These are phyloP conservation scores for Aspergillus sp. DNA, from an alignment of 2,329 filamentous ascomycete species.

Conservation along the genomic window DNA sequence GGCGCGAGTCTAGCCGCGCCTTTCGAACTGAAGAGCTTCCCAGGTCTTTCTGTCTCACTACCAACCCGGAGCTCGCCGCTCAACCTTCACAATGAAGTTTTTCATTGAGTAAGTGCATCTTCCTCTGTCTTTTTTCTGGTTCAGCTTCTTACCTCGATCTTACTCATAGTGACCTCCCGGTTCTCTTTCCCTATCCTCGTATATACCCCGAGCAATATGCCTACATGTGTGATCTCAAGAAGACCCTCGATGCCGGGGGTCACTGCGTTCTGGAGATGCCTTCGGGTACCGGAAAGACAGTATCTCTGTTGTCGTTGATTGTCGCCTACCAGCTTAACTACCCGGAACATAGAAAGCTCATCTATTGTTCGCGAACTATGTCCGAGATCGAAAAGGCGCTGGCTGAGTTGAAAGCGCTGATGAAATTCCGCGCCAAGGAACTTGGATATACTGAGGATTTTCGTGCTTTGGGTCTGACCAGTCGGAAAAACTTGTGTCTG, in stretches of 20 bases:
- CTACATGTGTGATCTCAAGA: constrained; percentile 82
- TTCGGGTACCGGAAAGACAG: constrained; percentile 95
- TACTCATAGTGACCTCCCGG: constrained; percentile 57
- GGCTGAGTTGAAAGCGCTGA: constrained; percentile 83
- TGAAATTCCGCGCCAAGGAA: constrained; percentile 90
- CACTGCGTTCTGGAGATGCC: constrained; percentile 99
- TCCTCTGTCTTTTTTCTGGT: constrained; percentile 7
- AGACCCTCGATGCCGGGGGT: constrained; percentile 86
- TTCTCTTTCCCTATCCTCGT: constrained; percentile 71
- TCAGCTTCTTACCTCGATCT: not conserved
- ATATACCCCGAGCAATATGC: constrained; percentile 74
- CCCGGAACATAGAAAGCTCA: constrained; percentile 89
- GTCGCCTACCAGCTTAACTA: constrained; percentile 95
- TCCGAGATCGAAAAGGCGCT: constrained; percentile 98
- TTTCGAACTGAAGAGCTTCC: constrained; percentile 10
- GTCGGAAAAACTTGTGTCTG: constrained; percentile 93
- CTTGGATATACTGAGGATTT: constrained; percentile 93
- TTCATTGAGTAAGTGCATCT: constrained; percentile 62
- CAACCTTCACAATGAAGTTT: constrained; percentile 65
- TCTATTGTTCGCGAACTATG: constrained; percentile 99
- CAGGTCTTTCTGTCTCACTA: constrained; percentile 11
- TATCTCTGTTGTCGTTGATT: constrained; percentile 91
- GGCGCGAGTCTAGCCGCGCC: constrained; percentile 16
- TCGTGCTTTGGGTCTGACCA: constrained; percentile 84
- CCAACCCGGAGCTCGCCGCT: constrained; percentile 15